Conservation (phyloP, 257 asterid species). For the Craterostigma plantagineum region DNA sequence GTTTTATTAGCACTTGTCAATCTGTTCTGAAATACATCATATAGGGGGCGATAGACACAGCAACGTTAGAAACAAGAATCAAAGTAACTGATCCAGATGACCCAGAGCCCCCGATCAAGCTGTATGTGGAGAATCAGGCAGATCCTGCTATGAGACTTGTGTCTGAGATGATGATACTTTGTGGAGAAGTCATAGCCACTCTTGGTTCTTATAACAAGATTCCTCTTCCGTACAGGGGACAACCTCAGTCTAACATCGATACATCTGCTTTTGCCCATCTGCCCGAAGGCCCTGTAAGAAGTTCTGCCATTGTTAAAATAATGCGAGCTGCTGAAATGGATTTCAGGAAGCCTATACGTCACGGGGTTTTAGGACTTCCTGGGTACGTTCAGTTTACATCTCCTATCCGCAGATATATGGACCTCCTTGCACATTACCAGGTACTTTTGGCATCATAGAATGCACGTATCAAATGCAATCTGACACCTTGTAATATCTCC, state of each 20-base stretch:
- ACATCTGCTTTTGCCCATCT: conserved; percentile 70
- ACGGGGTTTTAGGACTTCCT: conserved; percentile 86
- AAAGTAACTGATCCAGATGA: conserved; percentile 79
- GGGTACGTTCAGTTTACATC: conserved; percentile 98
- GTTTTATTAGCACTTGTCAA: background rate
- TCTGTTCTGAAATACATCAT: conserved; percentile 12
- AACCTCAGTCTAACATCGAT: conserved; percentile 84
- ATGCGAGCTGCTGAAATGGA: conserved; percentile 96
- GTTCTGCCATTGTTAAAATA: conserved; percentile 55
- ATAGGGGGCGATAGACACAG: conserved; percentile 85
- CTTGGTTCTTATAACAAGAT: conserved; percentile 56
- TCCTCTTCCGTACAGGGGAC: conserved; percentile 84
- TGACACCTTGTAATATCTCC: too few relatives aligned
- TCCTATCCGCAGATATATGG: conserved; percentile 94
- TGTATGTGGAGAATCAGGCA: conserved; percentile 82
- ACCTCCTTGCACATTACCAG: conserved; percentile 91
- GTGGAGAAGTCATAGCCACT: conserved; percentile 94
- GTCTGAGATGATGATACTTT: conserved; percentile 94
- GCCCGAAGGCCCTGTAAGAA: conserved; percentile 95
- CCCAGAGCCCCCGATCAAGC: conserved; percentile 75
- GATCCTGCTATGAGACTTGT: conserved; percentile 94
- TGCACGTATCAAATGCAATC: background rate
- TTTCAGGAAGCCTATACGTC: conserved; percentile 87
- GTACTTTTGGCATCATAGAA: conserved; percentile 15
- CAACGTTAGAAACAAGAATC: conserved; percentile 57